A percentile compares a stretch with the other conserved stretches of the same genome.
Evolutionary conservation across 208 protist genomes (phyloP).

Genomic region (Acanthamoeba sp.): DNA sequence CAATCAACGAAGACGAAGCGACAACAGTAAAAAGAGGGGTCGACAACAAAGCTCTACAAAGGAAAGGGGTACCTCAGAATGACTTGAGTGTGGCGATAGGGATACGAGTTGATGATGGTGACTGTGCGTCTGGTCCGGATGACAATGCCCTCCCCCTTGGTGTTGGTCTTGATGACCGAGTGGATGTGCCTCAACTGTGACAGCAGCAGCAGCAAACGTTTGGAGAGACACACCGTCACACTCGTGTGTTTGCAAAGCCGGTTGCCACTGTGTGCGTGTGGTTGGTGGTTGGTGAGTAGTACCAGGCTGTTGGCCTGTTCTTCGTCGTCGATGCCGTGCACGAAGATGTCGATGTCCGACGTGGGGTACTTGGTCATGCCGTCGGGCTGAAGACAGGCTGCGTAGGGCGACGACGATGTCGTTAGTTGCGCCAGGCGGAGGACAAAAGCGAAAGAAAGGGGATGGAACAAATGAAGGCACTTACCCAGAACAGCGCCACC

Average conservation of each 20-base stretch:
- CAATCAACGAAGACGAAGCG: no score
- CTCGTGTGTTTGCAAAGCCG: no score
- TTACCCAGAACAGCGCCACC: conserved; percentile 83
- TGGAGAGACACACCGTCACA: no score
- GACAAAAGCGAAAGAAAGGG: background rate
- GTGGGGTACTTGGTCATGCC: conserved; percentile 47
- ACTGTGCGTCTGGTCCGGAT: conserved; percentile 77
- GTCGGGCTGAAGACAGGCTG: conserved; percentile 39
- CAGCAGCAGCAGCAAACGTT: background rate
- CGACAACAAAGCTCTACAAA: background rate
- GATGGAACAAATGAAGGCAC: background rate
- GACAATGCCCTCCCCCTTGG: background rate
- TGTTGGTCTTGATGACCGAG: conserved; percentile 72
- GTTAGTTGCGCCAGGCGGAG: background rate
- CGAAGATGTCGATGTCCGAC: conserved; percentile 87
- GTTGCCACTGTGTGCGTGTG: background rate
- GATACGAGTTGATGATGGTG: conserved; percentile 80
- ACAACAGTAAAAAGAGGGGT: no score
- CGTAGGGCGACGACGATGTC: background rate
- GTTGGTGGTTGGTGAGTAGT: background rate
- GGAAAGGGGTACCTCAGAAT: conserved; percentile 73
- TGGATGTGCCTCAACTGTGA: conserved; percentile 80
- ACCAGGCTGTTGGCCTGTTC: conserved; percentile 47
- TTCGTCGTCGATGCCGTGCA: conserved; percentile 83
- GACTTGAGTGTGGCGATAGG: conserved; percentile 84